A percentile compares a stretch with the other conserved stretches of the same genome.
Evolutionary conservation across 2,329 filamentous ascomycete species (phyloP).

Genomic region (Acarospora socialis): DNA sequence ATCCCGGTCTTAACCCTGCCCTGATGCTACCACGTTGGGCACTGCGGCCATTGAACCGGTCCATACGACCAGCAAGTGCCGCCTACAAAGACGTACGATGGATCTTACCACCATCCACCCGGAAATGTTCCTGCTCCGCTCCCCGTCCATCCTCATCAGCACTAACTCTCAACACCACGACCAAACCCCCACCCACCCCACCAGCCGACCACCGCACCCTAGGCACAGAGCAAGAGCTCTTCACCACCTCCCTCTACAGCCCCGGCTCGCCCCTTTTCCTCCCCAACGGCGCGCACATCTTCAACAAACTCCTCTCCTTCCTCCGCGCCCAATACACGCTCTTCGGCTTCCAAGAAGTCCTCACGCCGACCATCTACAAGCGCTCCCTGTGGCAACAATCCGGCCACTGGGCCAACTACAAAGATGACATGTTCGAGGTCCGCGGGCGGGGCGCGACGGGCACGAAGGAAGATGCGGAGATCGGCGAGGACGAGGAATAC

Average conservation of each 20-base stretch:
- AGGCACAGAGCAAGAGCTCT: conserved; percentile 51
- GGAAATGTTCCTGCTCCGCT: not conserved
- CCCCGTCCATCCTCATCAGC: not conserved
- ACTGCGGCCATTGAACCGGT: too few species aligned
- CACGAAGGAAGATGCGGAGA: conserved; percentile 26
- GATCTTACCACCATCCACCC: not conserved
- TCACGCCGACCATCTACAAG: conserved; percentile 85
- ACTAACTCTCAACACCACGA: conserved; percentile 13
- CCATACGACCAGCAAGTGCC: too few species aligned
- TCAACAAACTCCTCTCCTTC: conserved; percentile 71
- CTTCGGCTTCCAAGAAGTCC: conserved; percentile 78
- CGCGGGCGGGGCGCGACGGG: conserved; percentile 38
- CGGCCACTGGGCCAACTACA: conserved; percentile 79
- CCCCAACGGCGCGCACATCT: conserved; percentile 66
- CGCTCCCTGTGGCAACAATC: conserved; percentile 74
- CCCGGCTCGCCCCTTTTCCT: conserved; percentile 77
- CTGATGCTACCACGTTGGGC: too few species aligned
- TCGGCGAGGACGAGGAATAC: conserved; percentile 54
- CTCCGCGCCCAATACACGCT: conserved; percentile 69
- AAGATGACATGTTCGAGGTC: conserved; percentile 84
- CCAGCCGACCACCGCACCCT: conserved; percentile 36
- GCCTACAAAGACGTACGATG: not conserved
- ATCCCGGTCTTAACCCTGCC: too few species aligned
- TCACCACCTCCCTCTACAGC: conserved; percentile 64
- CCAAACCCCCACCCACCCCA: conserved; percentile 23